Evolutionary conservation across 2,329 filamentous ascomycete species (phyloP).

Genomic region (Verticillium dahliae): DNA sequence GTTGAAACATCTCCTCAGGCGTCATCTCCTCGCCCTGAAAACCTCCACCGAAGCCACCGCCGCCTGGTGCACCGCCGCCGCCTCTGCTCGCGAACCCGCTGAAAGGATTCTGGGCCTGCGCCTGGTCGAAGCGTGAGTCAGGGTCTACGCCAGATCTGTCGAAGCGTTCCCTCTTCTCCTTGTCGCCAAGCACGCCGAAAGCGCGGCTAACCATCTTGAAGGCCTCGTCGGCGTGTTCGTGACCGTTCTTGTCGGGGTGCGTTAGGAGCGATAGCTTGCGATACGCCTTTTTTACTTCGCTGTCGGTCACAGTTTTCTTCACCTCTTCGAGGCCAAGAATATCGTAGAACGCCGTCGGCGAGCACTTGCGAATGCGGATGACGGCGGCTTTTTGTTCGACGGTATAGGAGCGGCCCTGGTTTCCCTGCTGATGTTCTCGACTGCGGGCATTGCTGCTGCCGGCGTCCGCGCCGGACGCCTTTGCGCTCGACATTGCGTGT

Average conservation of each 20-base stretch:
- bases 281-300: constrained; percentile 96
- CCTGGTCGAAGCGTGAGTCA: constrained; percentile 73
- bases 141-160: constrained; percentile 90
- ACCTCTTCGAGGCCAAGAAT: constrained; percentile 70
- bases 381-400: constrained; percentile 88
- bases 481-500: constrained; percentile 38
- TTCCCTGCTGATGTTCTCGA: constrained; percentile 70
- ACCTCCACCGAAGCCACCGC: constrained; percentile 44
- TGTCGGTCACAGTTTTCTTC: constrained; percentile 61
- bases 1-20: constrained; percentile 92
- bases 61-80: constrained; percentile 23
- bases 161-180: constrained; percentile 85
- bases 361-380: constrained; percentile 77
- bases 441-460: constrained; percentile 33
- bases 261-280: constrained; percentile 89
- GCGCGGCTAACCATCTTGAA: constrained; percentile 97
- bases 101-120: constrained; percentile 54
- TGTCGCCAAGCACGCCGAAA: constrained; percentile 87
- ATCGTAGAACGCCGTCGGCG: constrained; percentile 87
- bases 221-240: constrained; percentile 90
- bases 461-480: constrained; percentile 47
- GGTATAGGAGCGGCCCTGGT: constrained; percentile 72
- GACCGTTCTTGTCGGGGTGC: constrained; percentile 98
- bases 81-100: constrained; percentile 49
- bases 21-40: constrained; percentile 85